phyloP scores from a whole-genome alignment of 108 stramenopile genomes.

The Cylindrotheca closterium region DNA sequence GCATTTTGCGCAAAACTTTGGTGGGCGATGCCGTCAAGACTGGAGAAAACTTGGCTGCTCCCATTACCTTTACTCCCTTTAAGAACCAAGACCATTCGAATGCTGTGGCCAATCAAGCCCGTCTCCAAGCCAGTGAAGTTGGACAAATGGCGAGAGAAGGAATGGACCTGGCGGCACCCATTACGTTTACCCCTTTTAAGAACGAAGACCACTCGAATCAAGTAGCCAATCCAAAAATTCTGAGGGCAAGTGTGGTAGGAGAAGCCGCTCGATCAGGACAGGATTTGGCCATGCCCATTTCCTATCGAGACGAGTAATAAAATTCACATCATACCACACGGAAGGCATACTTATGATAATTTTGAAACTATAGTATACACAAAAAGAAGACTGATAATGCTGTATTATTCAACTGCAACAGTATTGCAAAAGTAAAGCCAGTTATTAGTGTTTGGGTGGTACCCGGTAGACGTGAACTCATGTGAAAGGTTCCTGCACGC shows the following conservation, averaged over 20 bases:
- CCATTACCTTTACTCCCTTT: constrained; percentile 32
- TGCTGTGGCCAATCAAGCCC: constrained; percentile 19
- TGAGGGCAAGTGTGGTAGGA: constrained; percentile 15
- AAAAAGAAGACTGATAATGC: too few species aligned
- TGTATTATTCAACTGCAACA: too few species aligned
- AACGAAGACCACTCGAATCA: constrained; percentile 36
- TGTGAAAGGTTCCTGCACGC: background rate
- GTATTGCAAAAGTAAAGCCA: too few species aligned
- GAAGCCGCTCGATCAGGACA: constrained; percentile 10
- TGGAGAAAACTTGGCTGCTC: constrained; percentile 26
- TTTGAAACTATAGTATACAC: too few species aligned
- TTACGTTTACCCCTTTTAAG: constrained; percentile 37
- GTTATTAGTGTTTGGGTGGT: background rate
- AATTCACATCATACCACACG: too few species aligned
- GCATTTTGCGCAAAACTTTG: constrained; percentile 1
- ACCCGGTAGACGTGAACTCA: background rate
- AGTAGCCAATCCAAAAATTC: constrained; percentile 19
- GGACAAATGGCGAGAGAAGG: constrained; percentile 26
- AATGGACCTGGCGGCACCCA: constrained; percentile 27
- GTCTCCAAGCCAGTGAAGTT: constrained; percentile 12
- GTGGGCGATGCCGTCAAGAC: constrained; percentile 24
- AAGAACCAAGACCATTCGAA: constrained; percentile 36
- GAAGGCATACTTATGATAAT: background rate
- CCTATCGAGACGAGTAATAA: too few species aligned
- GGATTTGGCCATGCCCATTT: constrained; percentile 35